A percentile compares a stretch with the other conserved stretches of the same genome.
phyloP scores from a whole-genome alignment of 1,284 basidiomycete genomes.

The Leccinum brunneo-olivaceum region DNA sequence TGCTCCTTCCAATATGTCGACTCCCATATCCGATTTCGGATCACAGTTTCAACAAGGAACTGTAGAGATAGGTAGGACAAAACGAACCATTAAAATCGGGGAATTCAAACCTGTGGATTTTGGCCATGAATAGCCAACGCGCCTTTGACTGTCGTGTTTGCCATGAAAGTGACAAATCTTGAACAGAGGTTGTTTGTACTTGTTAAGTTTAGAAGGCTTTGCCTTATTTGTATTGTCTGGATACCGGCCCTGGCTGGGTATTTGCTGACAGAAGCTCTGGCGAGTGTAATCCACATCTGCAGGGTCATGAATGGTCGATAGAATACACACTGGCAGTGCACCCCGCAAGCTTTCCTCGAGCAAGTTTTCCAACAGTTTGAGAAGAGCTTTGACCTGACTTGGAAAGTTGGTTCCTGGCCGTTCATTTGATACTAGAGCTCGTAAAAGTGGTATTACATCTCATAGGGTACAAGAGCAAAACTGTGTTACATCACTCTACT shows the following conservation, averaged over 20 bases:
- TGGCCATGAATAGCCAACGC: slow-evolving; percentile 88
- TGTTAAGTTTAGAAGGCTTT: slow-evolving; percentile 18
- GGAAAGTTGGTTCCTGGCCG: too few species aligned
- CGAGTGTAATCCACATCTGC: too few species aligned
- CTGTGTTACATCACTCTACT: slow-evolving; percentile 39
- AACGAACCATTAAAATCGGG: slow-evolving; percentile 3
- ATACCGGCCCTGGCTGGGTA: too few species aligned
- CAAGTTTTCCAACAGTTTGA: too few species aligned
- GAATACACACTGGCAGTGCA: too few species aligned
- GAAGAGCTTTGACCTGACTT: too few species aligned
- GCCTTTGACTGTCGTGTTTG: slow-evolving; percentile 82
- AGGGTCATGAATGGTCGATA: background rate
- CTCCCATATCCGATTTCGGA: slow-evolving; percentile 94
- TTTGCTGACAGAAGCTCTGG: too few species aligned
- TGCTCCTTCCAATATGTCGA: slow-evolving; percentile 96
- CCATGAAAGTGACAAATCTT: slow-evolving; percentile 45
- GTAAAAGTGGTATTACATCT: slow-evolving; percentile 17
- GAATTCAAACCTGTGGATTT: slow-evolving; percentile 74
- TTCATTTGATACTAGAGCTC: background rate
- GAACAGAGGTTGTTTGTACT: slow-evolving; percentile 15
- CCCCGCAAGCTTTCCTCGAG: too few species aligned
- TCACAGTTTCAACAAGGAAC: slow-evolving; percentile 95
- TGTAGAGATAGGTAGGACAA: slow-evolving; percentile 39
- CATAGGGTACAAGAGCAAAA: slow-evolving; percentile 18
- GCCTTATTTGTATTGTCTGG: background rate